Conservation (phyloP, 306 rosid genomes). For the Malus asiatica region DNA sequence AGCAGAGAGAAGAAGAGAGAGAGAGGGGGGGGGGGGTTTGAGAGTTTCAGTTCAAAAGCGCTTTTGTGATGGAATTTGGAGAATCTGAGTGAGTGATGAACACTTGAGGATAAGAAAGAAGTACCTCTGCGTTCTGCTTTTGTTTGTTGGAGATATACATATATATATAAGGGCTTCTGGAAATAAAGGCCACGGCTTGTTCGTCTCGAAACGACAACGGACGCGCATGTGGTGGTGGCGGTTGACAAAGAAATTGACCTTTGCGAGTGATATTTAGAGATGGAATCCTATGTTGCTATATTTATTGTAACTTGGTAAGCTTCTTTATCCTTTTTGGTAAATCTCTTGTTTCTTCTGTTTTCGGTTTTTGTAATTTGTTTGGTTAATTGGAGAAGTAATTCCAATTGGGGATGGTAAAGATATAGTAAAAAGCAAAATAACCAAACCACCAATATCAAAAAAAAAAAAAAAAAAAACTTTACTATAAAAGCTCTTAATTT, state of each 20-base stretch:
- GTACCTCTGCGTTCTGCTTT: neutral
- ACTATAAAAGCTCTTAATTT: neutral
- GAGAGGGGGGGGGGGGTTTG: neutral
- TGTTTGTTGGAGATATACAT: neutral
- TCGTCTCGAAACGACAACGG: neutral
- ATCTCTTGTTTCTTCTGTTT: neutral
- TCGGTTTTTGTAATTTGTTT: neutral
- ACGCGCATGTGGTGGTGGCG: conserved; percentile 9
- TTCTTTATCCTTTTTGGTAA: neutral
- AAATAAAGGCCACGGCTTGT: neutral
- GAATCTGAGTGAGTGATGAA: neutral
- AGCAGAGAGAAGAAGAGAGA: neutral
- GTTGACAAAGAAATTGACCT: neutral
- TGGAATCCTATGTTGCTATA: neutral
- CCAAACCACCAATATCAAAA: neutral
- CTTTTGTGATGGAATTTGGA: neutral
- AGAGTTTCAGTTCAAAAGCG: neutral
- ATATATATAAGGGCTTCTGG: neutral
- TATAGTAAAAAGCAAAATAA: neutral
- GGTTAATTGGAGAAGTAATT: neutral
- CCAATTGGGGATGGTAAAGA: neutral
- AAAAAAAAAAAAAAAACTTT: neutral
- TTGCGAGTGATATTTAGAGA: neutral
- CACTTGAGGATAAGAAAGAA: neutral
- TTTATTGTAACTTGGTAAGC: neutral